These are phyloP conservation scores for Colletotrichum tamarilloi DNA, from an alignment of 2,329 filamentous ascomycete genomes.

Conservation along the genomic window DNA sequence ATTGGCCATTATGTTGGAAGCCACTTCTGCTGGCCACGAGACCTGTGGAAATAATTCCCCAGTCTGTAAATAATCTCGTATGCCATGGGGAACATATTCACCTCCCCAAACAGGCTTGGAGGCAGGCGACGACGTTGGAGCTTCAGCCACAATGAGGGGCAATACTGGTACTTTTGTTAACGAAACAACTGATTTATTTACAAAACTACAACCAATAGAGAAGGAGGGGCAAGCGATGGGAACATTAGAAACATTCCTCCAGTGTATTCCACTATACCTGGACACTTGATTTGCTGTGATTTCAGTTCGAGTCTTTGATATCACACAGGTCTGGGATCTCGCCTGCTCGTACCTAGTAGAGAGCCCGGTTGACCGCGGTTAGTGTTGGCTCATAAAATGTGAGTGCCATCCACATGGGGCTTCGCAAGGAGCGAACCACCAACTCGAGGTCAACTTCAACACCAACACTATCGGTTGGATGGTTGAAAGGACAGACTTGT, in stretches of 20 bases:
- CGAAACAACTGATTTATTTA: conserved; percentile 16
- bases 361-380: background rate
- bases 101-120: conserved; percentile 7
- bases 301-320: background rate
- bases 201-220: conserved; percentile 10
- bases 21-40: background rate
- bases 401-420: background rate
- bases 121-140: conserved; percentile 9
- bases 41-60: background rate
- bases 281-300: background rate
- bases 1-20: background rate
- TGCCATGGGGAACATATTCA: background rate
- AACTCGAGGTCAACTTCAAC: background rate
- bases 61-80: background rate
- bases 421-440: background rate
- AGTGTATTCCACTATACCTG: background rate
- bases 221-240: conserved; percentile 20
- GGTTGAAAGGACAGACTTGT: background rate
- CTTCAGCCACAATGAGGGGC: conserved; percentile 32
- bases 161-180: conserved; percentile 23
- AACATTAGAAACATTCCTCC: background rate
- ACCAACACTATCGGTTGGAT: background rate
- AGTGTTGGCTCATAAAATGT: background rate
- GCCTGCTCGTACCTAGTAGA: background rate
- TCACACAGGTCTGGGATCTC: background rate